Evolutionary conservation across 805 yeast species (phyloP), one percentile per base, ranked within the genome.

Genomic region (Tanozyma kutaoensis): DNA sequence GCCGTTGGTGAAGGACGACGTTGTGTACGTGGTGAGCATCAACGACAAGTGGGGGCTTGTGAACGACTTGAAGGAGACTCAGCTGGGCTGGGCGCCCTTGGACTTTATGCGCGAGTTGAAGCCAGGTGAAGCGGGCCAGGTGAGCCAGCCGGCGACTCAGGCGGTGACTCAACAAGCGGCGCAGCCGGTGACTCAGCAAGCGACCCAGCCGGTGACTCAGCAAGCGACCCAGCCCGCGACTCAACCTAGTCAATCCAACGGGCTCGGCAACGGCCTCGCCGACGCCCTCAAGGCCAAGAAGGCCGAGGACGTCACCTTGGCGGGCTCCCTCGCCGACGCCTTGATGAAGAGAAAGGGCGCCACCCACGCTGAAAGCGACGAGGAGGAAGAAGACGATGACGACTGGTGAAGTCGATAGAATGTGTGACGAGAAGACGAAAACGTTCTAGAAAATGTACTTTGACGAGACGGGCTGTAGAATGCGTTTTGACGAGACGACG

Each of bases 21-120:
- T 82, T 25, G 73, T 88, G 20, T 72, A 72, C 34, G 71, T 91
- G 19, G 56, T 74, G 3, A 76, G 69, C 43, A 81, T 77, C 31
- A 73, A 76, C 24, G 86, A 81, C 35, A 95, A 95, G 12, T 91
- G 99, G 99, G 88, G 94, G 41, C 62, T 91, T 31, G 96, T 85
- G 8, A 79, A 78, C 47, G 62, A 72, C 19, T 48, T 76, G 34
- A 86, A 78, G 43, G 91, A 80, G 22, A 45, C 76, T 1, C 68
- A 60, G 30, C 91, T 85, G 48, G 99, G 99, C 4, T 91, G 98
- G 98, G 88, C 91, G 9, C 99, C 99, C 10, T 77, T 91, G 14
- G 80, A 86, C n/a, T 91, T 86, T 47, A 72, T 88, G 43, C 72
- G 62, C 13, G 72, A 69, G 33, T 67, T 69, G 36, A 68, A 52